These are phyloP conservation scores for Fragilariopsis cylindrus DNA, from an alignment of 108 stramenopile genomes.

Conservation along the genomic window DNA sequence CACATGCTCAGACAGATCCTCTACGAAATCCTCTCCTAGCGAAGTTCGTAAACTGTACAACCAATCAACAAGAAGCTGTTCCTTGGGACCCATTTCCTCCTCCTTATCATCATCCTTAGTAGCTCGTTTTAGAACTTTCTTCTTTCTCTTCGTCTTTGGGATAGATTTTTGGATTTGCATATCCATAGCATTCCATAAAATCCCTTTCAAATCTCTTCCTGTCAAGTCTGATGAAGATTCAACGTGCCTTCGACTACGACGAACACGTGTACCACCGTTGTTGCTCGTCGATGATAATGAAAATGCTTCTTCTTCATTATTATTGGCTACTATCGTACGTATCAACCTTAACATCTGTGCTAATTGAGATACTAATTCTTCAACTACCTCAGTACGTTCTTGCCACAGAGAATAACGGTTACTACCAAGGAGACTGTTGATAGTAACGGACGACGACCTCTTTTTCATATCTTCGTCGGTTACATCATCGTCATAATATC, in stretches of 20 bases:
- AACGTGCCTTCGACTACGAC: not conserved
- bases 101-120: not conserved
- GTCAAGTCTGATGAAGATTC: not conserved
- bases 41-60: not conserved
- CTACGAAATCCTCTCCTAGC: not conserved
- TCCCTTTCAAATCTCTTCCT: not conserved
- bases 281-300: not conserved
- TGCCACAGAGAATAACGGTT: not conserved
- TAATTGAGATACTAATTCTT: not conserved
- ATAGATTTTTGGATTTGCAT: not conserved
- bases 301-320: not conserved
- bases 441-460: not conserved
- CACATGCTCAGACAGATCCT: not conserved
- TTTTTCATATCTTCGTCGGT: too few species aligned
- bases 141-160: not conserved
- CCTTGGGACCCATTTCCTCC: not conserved
- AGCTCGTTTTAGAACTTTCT: not conserved
- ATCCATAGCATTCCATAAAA: slow-evolving; percentile 4
- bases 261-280: not conserved
- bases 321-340: not conserved
- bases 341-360: not conserved
- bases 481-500: slow-evolving; percentile 3
- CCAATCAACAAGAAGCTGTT: slow-evolving; percentile 7
- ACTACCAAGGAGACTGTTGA: not conserved
- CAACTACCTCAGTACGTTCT: slow-evolving; percentile 1